Evolutionary conservation across 2,329 filamentous ascomycete species (phyloP), one percentile per base, ranked within the genome.

Genomic region (Elsinoe ampelina): DNA sequence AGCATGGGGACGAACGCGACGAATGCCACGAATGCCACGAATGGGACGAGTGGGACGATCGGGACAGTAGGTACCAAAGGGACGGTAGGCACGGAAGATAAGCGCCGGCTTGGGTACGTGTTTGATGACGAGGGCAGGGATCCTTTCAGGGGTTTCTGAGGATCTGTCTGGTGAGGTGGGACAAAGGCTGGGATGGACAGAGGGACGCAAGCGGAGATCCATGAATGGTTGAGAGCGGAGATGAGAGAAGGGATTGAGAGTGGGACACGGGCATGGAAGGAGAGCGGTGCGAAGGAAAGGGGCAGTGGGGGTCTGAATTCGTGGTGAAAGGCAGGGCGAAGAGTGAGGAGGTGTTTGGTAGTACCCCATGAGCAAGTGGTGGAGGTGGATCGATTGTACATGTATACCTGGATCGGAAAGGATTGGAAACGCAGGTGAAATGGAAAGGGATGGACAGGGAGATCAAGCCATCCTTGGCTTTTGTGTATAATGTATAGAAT

Each of bases 91-190:
- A 68, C 65, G 5, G 58, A 63, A 2, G 68, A 69, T 50, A 65
- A 63, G 58, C 54, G 65, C 35, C 57, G 68, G 30, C 63, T 62
- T 15, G 68, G 68, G 5, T 68, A 66, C 57, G 66, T 68, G 2
- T 68, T 68, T 48, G 68, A 69, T 45, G 68, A 68, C 26, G 62
- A 66, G 13, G 67, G 66, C 15, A 58, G 61, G 61, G 68, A 70
- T 61, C 68, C 68, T 17, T 71, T 71, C 60, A 65, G 63, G 57
- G 67, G 67, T 13, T 70, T 70, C 59, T 70, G 62, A 58, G 22
- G 22, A 22, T 5, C 22, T 22, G 22, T 22, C 22, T 22, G 5
- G 5, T 22, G 22, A 22, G 22, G 22, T 22, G 22, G 5, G 22
- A 22, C 3, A 5, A 22, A 22, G 22, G 22, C 2, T 22, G 22